Conservation (phyloP, 2,329 filamentous ascomycete genomes). For the Verruconis gallopava region DNA sequence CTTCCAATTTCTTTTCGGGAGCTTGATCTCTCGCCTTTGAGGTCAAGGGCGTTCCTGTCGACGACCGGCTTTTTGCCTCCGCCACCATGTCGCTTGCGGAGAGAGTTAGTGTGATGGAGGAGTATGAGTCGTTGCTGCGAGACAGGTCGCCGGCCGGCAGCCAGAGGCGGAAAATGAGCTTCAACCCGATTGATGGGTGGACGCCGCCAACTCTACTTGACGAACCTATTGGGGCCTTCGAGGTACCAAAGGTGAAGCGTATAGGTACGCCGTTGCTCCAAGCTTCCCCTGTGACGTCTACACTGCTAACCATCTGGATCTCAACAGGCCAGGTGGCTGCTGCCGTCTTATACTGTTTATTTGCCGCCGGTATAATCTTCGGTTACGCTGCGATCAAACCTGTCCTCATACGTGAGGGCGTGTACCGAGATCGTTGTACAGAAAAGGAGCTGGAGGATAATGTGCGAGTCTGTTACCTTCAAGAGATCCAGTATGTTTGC, state of each 20-base stretch:
- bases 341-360: slow-evolving; percentile 59
- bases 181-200: slow-evolving; percentile 37
- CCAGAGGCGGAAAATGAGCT: slow-evolving; percentile 34
- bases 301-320: background rate
- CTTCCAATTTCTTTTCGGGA: too few species aligned
- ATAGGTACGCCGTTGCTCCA: slow-evolving; percentile 30
- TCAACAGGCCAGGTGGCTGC: slow-evolving; percentile 51
- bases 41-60: too few species aligned
- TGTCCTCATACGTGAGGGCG: slow-evolving; percentile 57
- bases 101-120: slow-evolving; percentile 27
- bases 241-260: slow-evolving; percentile 40
- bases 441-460: slow-evolving; percentile 36
- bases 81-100: slow-evolving; percentile 26
- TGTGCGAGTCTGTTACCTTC: slow-evolving; percentile 42
- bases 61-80: too few species aligned
- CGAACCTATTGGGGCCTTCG: slow-evolving; percentile 36
- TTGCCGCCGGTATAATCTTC: slow-evolving; percentile 70
- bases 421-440: slow-evolving; percentile 55
- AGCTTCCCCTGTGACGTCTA: background rate
- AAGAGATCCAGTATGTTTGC: slow-evolving; percentile 39
- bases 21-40: too few species aligned
- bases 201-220: slow-evolving; percentile 24
- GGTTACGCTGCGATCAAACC: slow-evolving; percentile 79
- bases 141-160: slow-evolving; percentile 19
- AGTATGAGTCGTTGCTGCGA: slow-evolving; percentile 26